Conservation (phyloP, 164 flowering plant genomes). For the Sedum album region DNA sequence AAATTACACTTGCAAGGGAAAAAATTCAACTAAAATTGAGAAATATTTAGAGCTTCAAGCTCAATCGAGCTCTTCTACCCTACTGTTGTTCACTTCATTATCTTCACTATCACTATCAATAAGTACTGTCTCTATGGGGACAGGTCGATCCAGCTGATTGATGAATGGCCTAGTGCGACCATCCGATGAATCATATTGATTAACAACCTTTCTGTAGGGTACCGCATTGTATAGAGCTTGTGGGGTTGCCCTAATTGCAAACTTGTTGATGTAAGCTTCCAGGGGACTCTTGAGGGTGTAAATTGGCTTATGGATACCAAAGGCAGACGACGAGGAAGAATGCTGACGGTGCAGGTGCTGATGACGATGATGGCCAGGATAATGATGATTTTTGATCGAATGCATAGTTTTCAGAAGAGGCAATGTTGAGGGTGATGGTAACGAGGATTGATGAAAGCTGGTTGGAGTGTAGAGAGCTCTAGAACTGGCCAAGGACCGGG, state of each 20-base stretch:
- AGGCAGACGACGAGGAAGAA: neutral
- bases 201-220: neutral
- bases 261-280: neutral
- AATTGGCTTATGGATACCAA: neutral
- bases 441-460: neutral
- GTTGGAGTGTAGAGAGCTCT: neutral
- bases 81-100: neutral
- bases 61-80: neutral
- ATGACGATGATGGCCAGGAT: neutral
- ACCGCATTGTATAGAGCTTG: neutral
- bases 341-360: neutral
- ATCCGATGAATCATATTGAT: neutral
- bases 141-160: neutral
- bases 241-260: constrained; percentile 1
- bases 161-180: neutral
- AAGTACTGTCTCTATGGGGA: neutral
- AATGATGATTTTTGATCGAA: neutral
- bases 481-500: neutral
- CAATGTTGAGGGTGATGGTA: neutral
- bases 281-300: neutral
- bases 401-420: neutral
- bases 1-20: neutral
- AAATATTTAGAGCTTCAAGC: neutral
- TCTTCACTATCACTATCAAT: neutral
- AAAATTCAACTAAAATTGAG: neutral